Conservation (phyloP, 2,329 filamentous ascomycete genomes). For the Fusarium keratoplasticum region DNA sequence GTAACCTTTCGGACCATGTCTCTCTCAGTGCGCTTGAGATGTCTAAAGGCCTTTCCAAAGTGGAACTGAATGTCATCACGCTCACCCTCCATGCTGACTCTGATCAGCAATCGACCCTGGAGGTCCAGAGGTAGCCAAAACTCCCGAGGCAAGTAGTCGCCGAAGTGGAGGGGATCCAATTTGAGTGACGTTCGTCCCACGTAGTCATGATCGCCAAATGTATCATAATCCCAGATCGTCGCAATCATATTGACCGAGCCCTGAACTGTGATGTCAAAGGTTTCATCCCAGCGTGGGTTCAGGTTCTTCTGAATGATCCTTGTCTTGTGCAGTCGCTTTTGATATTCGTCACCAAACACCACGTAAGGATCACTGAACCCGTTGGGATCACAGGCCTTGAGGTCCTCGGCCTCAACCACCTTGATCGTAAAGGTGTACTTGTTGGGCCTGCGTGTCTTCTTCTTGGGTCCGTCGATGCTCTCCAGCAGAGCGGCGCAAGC, state of each 20-base stretch:
- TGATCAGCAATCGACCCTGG: conserved; percentile 87
- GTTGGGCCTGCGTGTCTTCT: conserved; percentile 73
- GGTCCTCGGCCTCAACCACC: conserved; percentile 95
- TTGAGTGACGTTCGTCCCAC: conserved; percentile 97
- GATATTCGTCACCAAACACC: conserved; percentile 95
- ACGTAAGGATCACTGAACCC: conserved; percentile 97
- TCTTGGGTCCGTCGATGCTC: conserved; percentile 76
- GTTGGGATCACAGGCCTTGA: conserved; percentile 97
- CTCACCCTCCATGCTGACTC: conserved; percentile 98
- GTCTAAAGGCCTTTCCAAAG: conserved; percentile 96
- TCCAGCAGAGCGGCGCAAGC: conserved; percentile 86
- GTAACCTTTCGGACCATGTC: conserved; percentile 99
- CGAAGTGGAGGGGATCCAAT: conserved; percentile 96
- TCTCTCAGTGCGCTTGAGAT: conserved; percentile 92
- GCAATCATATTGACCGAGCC: conserved; percentile 94
- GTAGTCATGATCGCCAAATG: conserved; percentile 96
- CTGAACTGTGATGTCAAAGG: conserved; percentile 93
- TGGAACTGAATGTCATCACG: conserved; percentile 98
- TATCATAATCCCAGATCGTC: conserved; percentile 98
- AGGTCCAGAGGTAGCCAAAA: conserved; percentile 99
- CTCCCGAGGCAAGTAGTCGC: conserved; percentile 93
- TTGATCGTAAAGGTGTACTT: conserved; percentile 99
- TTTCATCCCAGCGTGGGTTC: conserved; percentile 97
- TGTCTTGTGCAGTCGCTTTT: conserved; percentile 95
- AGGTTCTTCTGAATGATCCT: conserved; percentile 90